Percentiles rank a stretch among this genome's conserved stretches.
Conservation (phyloP, 1,284 basidiomycete species). For the Marasmius sp. region DNA sequence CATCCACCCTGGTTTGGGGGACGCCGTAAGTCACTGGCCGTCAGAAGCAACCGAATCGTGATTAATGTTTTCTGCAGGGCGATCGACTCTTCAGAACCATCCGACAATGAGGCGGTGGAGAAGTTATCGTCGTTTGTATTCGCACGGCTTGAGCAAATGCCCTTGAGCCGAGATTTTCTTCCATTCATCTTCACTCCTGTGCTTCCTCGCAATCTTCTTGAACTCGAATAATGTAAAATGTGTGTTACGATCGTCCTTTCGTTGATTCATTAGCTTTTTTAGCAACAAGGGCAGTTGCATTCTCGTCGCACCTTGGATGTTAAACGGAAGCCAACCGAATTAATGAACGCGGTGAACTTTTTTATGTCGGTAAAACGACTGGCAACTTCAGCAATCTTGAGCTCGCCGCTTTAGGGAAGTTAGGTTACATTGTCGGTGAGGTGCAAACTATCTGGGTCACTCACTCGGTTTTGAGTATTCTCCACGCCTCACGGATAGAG, state of each 20-base stretch:
- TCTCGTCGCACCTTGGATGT: conserved; percentile 60
- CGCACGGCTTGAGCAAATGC: conserved; percentile 83
- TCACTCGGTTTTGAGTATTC: conserved; percentile 80
- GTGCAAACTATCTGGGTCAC: conserved; percentile 28
- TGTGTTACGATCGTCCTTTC: conserved; percentile 77
- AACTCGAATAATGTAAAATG: conserved; percentile 92
- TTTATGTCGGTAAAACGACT: conserved; percentile 80
- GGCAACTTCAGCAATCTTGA: conserved; percentile 95
- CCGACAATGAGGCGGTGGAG: conserved; percentile 22
- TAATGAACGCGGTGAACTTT: conserved; percentile 74
- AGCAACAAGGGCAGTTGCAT: conserved; percentile 8
- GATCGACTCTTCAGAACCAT: conserved; percentile 67
- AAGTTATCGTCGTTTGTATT: conserved; percentile 89
- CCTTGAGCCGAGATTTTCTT: conserved; percentile 59
- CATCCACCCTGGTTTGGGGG: conserved; percentile 86
- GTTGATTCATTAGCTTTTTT: conserved; percentile 3
- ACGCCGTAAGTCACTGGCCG: conserved; percentile 60
- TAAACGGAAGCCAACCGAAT: conserved; percentile 80
- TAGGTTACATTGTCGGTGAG: conserved; percentile 8
- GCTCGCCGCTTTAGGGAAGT: conserved; percentile 62
- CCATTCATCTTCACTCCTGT: conserved; percentile 63
- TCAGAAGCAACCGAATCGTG: neutral
- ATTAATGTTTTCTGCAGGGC: conserved; percentile 40
- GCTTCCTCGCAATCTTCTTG: conserved; percentile 56
- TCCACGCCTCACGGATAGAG: conserved; percentile 87